Base-by-base conservation (phyloP, 441 rosid species). In the Populus hybrid region DNA sequence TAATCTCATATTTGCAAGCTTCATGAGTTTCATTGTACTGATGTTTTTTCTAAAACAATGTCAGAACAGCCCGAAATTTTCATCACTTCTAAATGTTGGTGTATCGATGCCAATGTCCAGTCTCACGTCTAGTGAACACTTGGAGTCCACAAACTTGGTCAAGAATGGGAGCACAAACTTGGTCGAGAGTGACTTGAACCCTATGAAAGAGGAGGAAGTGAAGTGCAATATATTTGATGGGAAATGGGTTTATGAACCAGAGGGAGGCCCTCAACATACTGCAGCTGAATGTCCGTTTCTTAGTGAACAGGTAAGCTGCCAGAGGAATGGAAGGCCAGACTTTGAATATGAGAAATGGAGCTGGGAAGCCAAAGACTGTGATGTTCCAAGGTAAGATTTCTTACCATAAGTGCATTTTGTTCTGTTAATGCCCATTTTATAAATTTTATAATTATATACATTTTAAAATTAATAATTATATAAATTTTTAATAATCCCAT, bases 261-360 rank as follows among this genome's bases (percentile, higher is more conserved):
- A 75, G 20, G 73, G 57, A 35, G 84, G 78, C 75, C 89, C 87
- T 70, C 30, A 72, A 2, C 85, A 88, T 26, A 71, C n/a, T 18
- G 71, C 73, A 35, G n/a, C 76, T 16, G 79, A 76, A 75, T 89
- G 91, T 64, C 87, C 89, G 2, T 88, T 89, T 73, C 84, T 89
- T 14, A 85, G 89, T 73, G 85, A 84, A 7, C 81, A 85, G 75
- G 88, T 86, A 5, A 85, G 87, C 82, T 89, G 91, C 83, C 84
- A 79, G 21, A 79, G 79, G 70, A 88, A 88, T 57, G 88, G 90
- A 30, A 80, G 89, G 72, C 86, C 88, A 0, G 92, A 86, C 32
- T 78, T 54, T 30, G 80, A 78, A 12, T 89, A 88, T 23, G 88
- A 89, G 84, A 84, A 76, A 65, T 89, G 91, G 91, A 88, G 80